These are phyloP conservation scores for Mucor plumbeus DNA, from an alignment of 371 early-diverging fungal genomes.

Conservation along the genomic window DNA sequence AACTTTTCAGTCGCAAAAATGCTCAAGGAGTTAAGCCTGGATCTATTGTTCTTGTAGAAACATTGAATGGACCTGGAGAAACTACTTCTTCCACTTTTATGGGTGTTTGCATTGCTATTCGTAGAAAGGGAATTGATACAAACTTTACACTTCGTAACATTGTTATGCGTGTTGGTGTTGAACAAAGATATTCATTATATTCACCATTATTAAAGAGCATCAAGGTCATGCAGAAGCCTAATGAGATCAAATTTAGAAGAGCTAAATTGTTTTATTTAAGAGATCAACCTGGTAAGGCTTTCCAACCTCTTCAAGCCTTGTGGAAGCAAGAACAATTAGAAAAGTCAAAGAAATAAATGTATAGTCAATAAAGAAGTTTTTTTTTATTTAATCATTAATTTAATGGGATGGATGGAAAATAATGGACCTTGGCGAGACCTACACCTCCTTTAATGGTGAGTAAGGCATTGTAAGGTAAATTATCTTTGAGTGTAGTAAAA, in stretches of 20 bases:
- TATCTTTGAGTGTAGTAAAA: constrained; percentile 35
- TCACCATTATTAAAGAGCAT: constrained; percentile 86
- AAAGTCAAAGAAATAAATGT: constrained; percentile 27
- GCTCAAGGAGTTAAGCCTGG: constrained; percentile 68
- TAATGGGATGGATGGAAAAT: constrained; percentile 22
- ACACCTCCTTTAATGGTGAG: constrained; percentile 42
- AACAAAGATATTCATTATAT: constrained; percentile 78
- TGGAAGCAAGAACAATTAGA: constrained; percentile 59
- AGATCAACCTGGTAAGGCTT: constrained; percentile 78
- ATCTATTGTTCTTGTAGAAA: constrained; percentile 76
- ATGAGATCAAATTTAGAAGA: constrained; percentile 65
- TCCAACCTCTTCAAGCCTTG: constrained; percentile 61
- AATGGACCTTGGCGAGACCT: constrained; percentile 36
- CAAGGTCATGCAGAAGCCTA: constrained; percentile 70
- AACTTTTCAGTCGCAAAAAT: constrained; percentile 61
- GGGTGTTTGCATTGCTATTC: constrained; percentile 83
- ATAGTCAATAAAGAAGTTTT: constrained; percentile 5
- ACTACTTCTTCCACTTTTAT: constrained; percentile 73
- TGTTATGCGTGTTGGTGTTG: constrained; percentile 83
- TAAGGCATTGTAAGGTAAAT: constrained; percentile 27
- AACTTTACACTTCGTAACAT: constrained; percentile 82
- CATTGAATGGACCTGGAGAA: constrained; percentile 68
- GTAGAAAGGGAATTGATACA: constrained; percentile 79
- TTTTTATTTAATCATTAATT: not conserved
- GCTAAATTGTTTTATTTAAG: constrained; percentile 83